phyloP scores from a whole-genome alignment of 768 basidiomycete species.

The Cyathus striatus region DNA sequence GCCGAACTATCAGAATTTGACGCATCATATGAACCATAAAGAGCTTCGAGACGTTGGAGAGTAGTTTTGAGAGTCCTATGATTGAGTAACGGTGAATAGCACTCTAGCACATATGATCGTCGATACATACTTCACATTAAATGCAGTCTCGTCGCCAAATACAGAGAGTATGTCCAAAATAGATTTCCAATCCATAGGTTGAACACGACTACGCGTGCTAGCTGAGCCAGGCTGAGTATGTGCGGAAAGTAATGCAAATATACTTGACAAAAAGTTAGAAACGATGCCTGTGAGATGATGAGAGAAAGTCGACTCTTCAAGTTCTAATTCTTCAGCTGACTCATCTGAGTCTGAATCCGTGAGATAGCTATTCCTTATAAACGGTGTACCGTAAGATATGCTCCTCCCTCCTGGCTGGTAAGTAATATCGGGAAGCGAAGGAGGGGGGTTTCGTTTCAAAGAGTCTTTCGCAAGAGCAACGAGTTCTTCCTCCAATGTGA shows the following conservation, averaged over 20 bases:
- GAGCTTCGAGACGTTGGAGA: no score
- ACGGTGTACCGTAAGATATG: slow-evolving; percentile 7
- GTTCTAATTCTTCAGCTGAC: slow-evolving; percentile 14
- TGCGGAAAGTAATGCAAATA: slow-evolving; percentile 49
- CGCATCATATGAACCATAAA: no score
- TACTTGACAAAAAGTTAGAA: slow-evolving; percentile 39
- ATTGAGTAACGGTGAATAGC: no score
- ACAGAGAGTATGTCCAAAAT: slow-evolving; percentile 41
- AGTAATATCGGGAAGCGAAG: slow-evolving; percentile 9
- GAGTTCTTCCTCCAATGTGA: slow-evolving; percentile 68
- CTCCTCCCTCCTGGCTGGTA: neutral
- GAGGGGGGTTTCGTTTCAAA: slow-evolving; percentile 16
- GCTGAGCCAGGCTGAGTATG: slow-evolving; percentile 51
- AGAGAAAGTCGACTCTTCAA: slow-evolving; percentile 21
- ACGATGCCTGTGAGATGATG: slow-evolving; percentile 37
- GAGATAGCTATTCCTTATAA: no score
- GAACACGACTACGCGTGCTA: slow-evolving; percentile 61
- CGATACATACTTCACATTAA: slow-evolving; percentile 34
- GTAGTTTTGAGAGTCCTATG: no score
- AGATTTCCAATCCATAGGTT: slow-evolving; percentile 57
- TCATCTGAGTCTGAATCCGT: slow-evolving; percentile 15
- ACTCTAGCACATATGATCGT: no score
- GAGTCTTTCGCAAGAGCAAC: slow-evolving; percentile 35
- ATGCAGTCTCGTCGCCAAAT: slow-evolving; percentile 25
- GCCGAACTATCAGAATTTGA: no score